Percentiles rank a stretch among this genome's conserved stretches.
phyloP scores from a whole-genome alignment of 1,284 basidiomycete species.

The Microbotryum scabiosae region DNA sequence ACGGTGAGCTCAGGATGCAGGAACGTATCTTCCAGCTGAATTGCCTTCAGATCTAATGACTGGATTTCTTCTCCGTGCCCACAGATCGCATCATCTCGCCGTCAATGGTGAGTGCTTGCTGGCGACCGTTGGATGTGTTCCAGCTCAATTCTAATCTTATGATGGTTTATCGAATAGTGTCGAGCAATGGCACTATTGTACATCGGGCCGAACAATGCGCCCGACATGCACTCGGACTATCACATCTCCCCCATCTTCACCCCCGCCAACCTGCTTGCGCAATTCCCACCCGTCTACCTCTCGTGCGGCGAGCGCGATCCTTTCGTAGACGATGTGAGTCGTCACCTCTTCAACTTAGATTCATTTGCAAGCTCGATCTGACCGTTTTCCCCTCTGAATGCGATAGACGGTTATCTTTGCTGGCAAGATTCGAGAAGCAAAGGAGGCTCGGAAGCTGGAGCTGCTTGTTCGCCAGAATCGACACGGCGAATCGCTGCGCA shows the following conservation, averaged over 20 bases:
- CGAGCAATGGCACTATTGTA: constrained; percentile 97
- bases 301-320: constrained; percentile 76
- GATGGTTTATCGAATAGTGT: constrained; percentile 54
- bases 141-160: neutral
- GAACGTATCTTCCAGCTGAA: constrained; percentile 2
- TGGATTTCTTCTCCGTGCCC: neutral
- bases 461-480: constrained; percentile 35
- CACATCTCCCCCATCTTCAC: constrained; percentile 88
- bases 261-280: constrained; percentile 69
- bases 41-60: neutral
- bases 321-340: constrained; percentile 77
- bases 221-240: constrained; percentile 90
- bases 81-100: constrained; percentile 61
- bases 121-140: neutral
- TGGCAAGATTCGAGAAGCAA: constrained; percentile 83
- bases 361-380: neutral
- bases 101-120: constrained; percentile 62
- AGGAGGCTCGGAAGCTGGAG: constrained; percentile 60
- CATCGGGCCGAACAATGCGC: constrained; percentile 82
- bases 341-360: neutral
- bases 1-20: constrained; percentile 45
- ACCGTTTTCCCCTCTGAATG: constrained; percentile 10
- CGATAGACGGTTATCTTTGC: constrained; percentile 66
- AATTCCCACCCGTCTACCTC: constrained; percentile 78
- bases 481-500: constrained; percentile 45